A percentile compares a stretch with the other conserved stretches of the same genome.
Conservation (phyloP, 2,329 filamentous ascomycete genomes). For the Cytospora mali region DNA sequence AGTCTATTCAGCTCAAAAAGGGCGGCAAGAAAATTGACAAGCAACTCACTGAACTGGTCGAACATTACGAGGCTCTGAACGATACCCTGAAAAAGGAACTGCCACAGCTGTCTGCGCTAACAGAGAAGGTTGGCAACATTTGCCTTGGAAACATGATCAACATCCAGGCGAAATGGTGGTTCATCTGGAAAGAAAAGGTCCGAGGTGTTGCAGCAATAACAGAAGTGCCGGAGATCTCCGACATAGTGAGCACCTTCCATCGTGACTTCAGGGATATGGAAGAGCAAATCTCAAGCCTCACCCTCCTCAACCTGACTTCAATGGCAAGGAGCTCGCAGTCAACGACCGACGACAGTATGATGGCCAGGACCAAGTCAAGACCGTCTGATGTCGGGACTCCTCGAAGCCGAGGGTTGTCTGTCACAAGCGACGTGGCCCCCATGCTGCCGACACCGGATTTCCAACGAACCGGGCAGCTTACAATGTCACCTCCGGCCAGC, state of each 20-base stretch:
- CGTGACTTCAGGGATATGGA: constrained; percentile 78
- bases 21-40: constrained; percentile 84
- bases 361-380: constrained; percentile 51
- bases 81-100: constrained; percentile 92
- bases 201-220: constrained; percentile 70
- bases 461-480: constrained; percentile 68
- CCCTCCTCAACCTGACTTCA: constrained; percentile 76
- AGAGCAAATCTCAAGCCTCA: constrained; percentile 69
- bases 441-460: constrained; percentile 68
- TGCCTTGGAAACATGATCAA: constrained; percentile 83
- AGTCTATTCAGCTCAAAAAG: constrained; percentile 75
- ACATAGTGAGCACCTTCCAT: constrained; percentile 77
- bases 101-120: constrained; percentile 78
- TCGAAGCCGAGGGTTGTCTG: constrained; percentile 61
- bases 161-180: constrained; percentile 82
- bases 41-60: constrained; percentile 79
- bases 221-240: constrained; percentile 66
- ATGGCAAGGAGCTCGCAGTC: constrained; percentile 61
- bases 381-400: constrained; percentile 50
- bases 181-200: constrained; percentile 82
- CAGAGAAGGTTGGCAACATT: constrained; percentile 80
- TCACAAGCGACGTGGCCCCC: constrained; percentile 65
- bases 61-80: constrained; percentile 89
- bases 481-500: constrained; percentile 54
- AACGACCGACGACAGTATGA: constrained; percentile 59